Conservation (phyloP, 495 filamentous ascomycete species). For the Aspergillus sparsus region DNA sequence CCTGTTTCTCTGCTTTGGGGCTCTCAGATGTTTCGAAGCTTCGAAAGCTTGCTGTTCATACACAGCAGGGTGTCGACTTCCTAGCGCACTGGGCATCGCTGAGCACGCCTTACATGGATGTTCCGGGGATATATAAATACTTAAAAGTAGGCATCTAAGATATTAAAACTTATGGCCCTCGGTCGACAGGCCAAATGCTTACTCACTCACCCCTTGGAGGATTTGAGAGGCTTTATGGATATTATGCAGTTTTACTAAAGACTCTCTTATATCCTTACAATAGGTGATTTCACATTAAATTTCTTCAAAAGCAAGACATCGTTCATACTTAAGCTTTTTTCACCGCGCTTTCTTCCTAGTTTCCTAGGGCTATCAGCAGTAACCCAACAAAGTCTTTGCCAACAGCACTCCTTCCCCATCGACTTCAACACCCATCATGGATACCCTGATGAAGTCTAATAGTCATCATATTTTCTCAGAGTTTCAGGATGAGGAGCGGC, state of each 20-base stretch:
- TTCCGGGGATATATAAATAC: not conserved
- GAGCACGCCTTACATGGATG: not conserved
- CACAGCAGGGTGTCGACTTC: not conserved
- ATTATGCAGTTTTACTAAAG: no score
- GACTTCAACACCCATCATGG: no score
- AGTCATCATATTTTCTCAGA: not conserved
- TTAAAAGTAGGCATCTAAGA: not conserved
- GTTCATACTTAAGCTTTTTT: no score
- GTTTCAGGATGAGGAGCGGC: not conserved
- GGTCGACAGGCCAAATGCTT: no score
- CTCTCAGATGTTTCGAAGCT: not conserved
- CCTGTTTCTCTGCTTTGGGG: not conserved
- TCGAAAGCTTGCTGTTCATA: not conserved
- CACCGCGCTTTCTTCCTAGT: slow-evolving; percentile 1
- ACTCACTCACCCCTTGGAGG: no score
- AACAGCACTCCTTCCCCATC: no score
- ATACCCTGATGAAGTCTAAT: no score
- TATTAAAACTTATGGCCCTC: slow-evolving; percentile 5
- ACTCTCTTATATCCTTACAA: no score
- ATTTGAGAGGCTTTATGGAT: no score
- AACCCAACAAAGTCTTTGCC: no score
- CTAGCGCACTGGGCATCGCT: not conserved
- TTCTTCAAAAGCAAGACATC: no score
- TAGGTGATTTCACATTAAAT: no score
- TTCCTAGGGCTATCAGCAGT: not conserved